phyloP scores from a whole-genome alignment of 1,139 yeast genomes.

The Nematodospora anomalae region DNA sequence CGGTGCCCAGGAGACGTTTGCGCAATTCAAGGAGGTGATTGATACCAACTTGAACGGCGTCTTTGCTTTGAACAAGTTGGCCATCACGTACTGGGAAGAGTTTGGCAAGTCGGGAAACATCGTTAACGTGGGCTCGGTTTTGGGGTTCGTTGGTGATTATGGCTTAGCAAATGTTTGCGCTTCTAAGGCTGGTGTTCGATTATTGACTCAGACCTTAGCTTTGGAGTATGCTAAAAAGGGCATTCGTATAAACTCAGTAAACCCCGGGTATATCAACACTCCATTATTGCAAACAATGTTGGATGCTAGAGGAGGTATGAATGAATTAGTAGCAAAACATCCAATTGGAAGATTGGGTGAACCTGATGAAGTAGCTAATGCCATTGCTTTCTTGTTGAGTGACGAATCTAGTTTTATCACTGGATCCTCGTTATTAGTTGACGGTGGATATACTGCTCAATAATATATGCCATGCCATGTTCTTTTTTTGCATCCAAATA shows the following conservation, averaged over 20 bases:
- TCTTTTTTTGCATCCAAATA: neutral
- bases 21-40: slow-evolving; percentile 62
- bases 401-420: slow-evolving; percentile 41
- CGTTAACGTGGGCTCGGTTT: slow-evolving; percentile 61
- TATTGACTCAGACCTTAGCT: slow-evolving; percentile 16
- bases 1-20: slow-evolving; percentile 50
- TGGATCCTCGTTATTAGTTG: slow-evolving; percentile 38
- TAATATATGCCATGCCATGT: slow-evolving; percentile 1
- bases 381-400: slow-evolving; percentile 44
- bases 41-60: slow-evolving; percentile 74
- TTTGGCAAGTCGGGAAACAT: slow-evolving; percentile 72
- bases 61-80: slow-evolving; percentile 67
- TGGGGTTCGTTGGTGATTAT: slow-evolving; percentile 43
- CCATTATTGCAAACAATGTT: slow-evolving; percentile 25
- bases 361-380: slow-evolving; percentile 46
- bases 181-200: slow-evolving; percentile 17
- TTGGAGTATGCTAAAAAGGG: slow-evolving; percentile 17
- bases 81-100: slow-evolving; percentile 70
- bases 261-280: slow-evolving; percentile 27
- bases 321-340: slow-evolving; percentile 27
- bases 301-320: slow-evolving; percentile 21
- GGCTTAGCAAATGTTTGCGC: slow-evolving; percentile 47
- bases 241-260: slow-evolving; percentile 19
- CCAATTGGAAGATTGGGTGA: slow-evolving; percentile 45
- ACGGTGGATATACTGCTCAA: slow-evolving; percentile 43